phyloP scores from a whole-genome alignment of 768 basidiomycete species.

The Holtermanniella nyarrowii region DNA sequence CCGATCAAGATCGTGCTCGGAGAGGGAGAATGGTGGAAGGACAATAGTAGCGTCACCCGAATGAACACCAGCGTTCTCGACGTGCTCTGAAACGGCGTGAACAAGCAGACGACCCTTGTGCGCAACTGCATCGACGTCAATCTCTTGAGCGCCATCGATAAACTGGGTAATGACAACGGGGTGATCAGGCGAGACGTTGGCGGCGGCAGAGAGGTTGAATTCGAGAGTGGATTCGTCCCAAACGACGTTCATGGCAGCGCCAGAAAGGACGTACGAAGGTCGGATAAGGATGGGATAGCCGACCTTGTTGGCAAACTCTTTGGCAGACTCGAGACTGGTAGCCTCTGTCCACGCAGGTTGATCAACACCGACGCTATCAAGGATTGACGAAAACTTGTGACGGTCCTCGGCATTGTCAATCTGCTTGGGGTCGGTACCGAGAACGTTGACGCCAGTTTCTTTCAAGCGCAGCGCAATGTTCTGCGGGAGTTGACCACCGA shows the following conservation, averaged over 20 bases:
- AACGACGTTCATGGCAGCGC: conserved; percentile 98
- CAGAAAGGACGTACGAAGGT: conserved; percentile 95
- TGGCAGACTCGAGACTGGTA: conserved; percentile 75
- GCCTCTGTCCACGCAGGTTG: conserved; percentile 96
- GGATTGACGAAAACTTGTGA: conserved; percentile 95
- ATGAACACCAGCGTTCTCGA: conserved; percentile 97
- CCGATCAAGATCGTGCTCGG: conserved; percentile 64
- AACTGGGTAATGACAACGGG: conserved; percentile 98
- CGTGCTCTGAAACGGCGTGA: conserved; percentile 95
- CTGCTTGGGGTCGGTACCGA: conserved; percentile 88
- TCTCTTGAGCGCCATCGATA: conserved; percentile 95
- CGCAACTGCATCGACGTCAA: conserved; percentile 94
- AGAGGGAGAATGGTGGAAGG: conserved; percentile 81
- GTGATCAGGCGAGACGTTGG: conserved; percentile 88
- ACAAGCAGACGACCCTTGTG: conserved; percentile 83
- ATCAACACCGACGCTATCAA: conserved; percentile 89
- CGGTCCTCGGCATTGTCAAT: conserved; percentile 98
- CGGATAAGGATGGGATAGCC: conserved; percentile 96
- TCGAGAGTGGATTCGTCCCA: conserved; percentile 81
- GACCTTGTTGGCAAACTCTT: conserved; percentile 78
- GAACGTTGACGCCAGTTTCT: conserved; percentile 76
- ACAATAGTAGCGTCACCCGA: conserved; percentile 98
- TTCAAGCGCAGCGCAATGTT: conserved; percentile 96
- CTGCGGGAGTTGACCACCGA: conserved; percentile 95
- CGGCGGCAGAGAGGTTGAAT: conserved; percentile 91